Base-by-base conservation (phyloP, 2,329 filamentous ascomycete species). In the Fusarium agapanthi region DNA sequence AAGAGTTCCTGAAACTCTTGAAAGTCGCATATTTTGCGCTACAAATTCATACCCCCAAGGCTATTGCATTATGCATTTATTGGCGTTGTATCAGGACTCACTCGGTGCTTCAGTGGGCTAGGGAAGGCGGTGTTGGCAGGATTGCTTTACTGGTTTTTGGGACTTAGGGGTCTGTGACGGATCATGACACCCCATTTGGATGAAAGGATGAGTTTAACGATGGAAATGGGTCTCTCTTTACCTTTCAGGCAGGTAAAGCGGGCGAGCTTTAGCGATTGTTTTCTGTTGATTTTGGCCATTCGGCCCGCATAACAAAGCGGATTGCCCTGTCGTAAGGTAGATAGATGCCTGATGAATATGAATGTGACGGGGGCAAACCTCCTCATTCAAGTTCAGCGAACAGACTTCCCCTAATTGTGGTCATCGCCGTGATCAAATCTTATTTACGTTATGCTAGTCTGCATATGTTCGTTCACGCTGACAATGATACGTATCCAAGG, bases 11-110 rank as follows among this genome's bases (percentile, higher is more conserved):
- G 35, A 40, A 56, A 53, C 63, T 75, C 72, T 62, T 50, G 43
- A 70, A 57, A 48, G 28, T 66, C 63, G 47, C 68, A 75, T 63
- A 48, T 75, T 63, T 71, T 60, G 69, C 63, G 74, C 72, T 76
- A 67, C 69, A 64, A 67, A 67, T 71, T 70, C 59, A 72, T 73
- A 77, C 72, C 73, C 71, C 64, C 61, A 53, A 62, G 68, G 68
- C 64, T 74, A 67, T 59, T 61, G 68, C 76, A 75, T 76, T 65
- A 77, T 77, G 74, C 77, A 79, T 79, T 76, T 72, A 76, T 60
- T 67, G 78, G 78, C 78, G 78, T 77, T 75, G 70, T 61, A 77
- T 74, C 65, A 76, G 73, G 59, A 71, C 68, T 74, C 62, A 69
- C 69, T 75, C 61, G 51, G 71, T 64, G 65, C 67, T 75, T 71